Base-by-base conservation (phyloP, 2,329 filamentous ascomycete species). In the Aspergillus floridensis region DNA sequence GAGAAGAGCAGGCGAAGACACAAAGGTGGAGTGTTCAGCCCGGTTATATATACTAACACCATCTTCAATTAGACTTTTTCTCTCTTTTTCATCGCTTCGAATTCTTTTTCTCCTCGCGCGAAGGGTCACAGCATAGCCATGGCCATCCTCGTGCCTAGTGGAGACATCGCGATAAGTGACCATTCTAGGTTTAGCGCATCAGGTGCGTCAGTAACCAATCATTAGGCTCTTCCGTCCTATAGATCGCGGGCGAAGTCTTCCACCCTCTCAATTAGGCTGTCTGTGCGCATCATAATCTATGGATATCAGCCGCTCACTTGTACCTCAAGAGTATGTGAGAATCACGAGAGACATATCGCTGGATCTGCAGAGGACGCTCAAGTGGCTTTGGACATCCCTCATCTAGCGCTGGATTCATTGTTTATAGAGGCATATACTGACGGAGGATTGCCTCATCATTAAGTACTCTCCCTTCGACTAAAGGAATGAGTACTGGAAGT, bases 151-250 rank as follows among this genome's bases (percentile, higher is more conserved):
- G n/a, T 41, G 41, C 26, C 16, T 24, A 22, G 58, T 63, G 58
- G 62, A 63, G 59, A 56, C 58, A 62, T 70, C 68, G 68, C 64
- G 67, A 59, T 52, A 61, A 63, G 41, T 66, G 68, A 68, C 67
- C 66, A 59, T 26, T 66, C 66, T 48, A 3, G 68, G 68, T 52
- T 66, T 71, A 69, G 68, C 62, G 68, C 19, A 12, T 47, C 29
- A 10, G 8, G 14, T 8, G 11, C 48, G 14, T 16, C 10, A 4
- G 6, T 24, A 8, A 16, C 54, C 54, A 57, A 57, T 57, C 54
- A 51, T 16, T 0, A 3, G 32, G 32, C 11, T 12, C 12, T 35
- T 35, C 14, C 14, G 32, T 6, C 32, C 11, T 35, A 12, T 35
- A 35, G 11, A 35, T 5, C 4, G 22, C 22, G 22, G 22, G 22